These are phyloP conservation scores for Nemania bipapillata DNA, from an alignment of 2,329 filamentous ascomycete species.

Conservation along the genomic window DNA sequence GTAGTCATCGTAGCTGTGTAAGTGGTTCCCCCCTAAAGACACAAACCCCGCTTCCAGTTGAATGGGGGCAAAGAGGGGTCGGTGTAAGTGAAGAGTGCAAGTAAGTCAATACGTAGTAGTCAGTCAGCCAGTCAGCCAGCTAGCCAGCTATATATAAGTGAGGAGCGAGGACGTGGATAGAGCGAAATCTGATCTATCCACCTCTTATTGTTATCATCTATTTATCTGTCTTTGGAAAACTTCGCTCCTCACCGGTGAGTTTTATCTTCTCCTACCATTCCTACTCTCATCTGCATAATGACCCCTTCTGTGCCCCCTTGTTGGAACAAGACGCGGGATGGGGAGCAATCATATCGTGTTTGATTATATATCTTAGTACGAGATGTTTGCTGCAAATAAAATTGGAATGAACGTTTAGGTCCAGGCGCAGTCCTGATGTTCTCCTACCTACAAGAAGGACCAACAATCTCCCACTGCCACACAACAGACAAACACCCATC, in stretches of 20 bases:
- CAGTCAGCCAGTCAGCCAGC: too few species aligned
- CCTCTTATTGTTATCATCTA: not conserved
- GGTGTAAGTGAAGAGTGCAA: not conserved
- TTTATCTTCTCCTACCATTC: not conserved
- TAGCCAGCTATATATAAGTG: constrained; percentile 32
- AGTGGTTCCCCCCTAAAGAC: not conserved
- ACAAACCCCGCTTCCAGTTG: constrained; percentile 26
- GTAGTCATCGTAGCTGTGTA: not conserved
- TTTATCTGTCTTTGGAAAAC: not conserved
- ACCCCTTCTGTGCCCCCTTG: not conserved
- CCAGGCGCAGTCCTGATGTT: not conserved
- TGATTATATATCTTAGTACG: not conserved
- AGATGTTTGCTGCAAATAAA: not conserved
- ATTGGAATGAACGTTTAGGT: not conserved
- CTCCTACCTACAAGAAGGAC: too few species aligned
- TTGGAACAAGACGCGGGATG: not conserved
- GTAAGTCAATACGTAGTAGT: not conserved
- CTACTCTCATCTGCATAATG: not conserved
- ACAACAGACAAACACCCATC: not conserved
- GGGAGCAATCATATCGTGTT: not conserved
- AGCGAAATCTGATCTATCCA: not conserved
- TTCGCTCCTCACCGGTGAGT: constrained; percentile 21
- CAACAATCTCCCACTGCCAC: not conserved
- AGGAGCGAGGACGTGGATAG: constrained; percentile 24
- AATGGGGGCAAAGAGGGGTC: constrained; percentile 1